phyloP scores from a whole-genome alignment of 257 asterid species.

The Solanum medicagineum region DNA sequence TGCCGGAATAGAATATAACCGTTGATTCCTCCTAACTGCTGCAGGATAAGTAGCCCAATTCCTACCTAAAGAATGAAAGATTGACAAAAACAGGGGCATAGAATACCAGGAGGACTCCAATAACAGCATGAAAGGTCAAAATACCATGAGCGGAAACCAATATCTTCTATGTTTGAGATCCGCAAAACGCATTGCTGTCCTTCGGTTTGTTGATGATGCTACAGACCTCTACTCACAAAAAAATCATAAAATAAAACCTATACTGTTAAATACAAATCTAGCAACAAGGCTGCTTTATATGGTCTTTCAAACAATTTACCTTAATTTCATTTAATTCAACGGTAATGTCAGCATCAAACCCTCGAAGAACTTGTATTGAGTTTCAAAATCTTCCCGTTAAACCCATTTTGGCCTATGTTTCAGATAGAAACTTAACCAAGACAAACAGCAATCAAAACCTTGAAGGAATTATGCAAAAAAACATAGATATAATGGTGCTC shows the following conservation, averaged over 20 bases:
- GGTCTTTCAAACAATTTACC: slow-evolving; percentile 8
- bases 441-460: background rate
- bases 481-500: slow-evolving; percentile 17
- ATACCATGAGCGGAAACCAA: slow-evolving; percentile 90
- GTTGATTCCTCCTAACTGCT: slow-evolving; percentile 73
- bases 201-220: slow-evolving; percentile 70
- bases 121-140: background rate
- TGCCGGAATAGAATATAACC: slow-evolving; percentile 73
- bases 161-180: slow-evolving; percentile 79
- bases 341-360: slow-evolving; percentile 80
- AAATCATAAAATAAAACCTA: background rate
- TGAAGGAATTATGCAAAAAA: background rate
- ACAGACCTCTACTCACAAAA: slow-evolving; percentile 56
- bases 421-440: slow-evolving; percentile 7
- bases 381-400: slow-evolving; percentile 80
- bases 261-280: background rate
- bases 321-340: slow-evolving; percentile 77
- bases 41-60: slow-evolving; percentile 68
- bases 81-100: background rate
- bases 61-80: slow-evolving; percentile 43
- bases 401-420: slow-evolving; percentile 88
- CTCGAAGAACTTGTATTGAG: slow-evolving; percentile 91
- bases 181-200: slow-evolving; percentile 62
- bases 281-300: background rate
- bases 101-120: background rate